phyloP scores from a whole-genome alignment of 2,329 filamentous ascomycete species.

The Curvularia spicifera region DNA sequence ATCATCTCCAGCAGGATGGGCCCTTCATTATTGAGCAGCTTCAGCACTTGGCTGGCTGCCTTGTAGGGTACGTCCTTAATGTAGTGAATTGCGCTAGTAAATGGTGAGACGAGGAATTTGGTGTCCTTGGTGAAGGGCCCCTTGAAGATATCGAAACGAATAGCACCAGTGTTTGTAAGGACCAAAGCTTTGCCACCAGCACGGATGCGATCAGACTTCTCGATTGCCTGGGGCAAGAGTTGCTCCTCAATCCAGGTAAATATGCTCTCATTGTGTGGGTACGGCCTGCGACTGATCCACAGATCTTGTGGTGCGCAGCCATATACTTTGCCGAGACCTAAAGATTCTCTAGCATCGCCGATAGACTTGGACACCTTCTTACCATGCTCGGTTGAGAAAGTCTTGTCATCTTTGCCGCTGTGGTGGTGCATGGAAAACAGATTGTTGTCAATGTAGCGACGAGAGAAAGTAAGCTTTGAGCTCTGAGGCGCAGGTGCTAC shows the following conservation, averaged over 20 bases:
- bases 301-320: slow-evolving; percentile 84
- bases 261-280: slow-evolving; percentile 75
- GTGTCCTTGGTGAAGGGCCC: slow-evolving; percentile 88
- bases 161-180: slow-evolving; percentile 85
- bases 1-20: slow-evolving; percentile 54
- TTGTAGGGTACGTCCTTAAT: slow-evolving; percentile 81
- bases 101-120: slow-evolving; percentile 86
- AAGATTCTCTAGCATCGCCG: slow-evolving; percentile 67
- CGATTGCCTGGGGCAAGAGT: slow-evolving; percentile 72
- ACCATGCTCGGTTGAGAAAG: slow-evolving; percentile 79
- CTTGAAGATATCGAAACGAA: slow-evolving; percentile 95
- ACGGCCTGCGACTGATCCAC: slow-evolving; percentile 82
- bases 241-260: slow-evolving; percentile 79
- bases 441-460: slow-evolving; percentile 94
- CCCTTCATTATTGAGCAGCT: slow-evolving; percentile 64
- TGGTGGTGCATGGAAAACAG: slow-evolving; percentile 84
- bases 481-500: slow-evolving; percentile 23
- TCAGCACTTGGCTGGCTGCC: slow-evolving; percentile 71
- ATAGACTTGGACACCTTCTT: slow-evolving; percentile 75
- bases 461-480: slow-evolving; percentile 65
- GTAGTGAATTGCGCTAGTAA: slow-evolving; percentile 77
- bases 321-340: slow-evolving; percentile 74
- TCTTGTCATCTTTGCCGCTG: slow-evolving; percentile 71
- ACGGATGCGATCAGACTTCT: slow-evolving; percentile 47
- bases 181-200: slow-evolving; percentile 70